Evolutionary conservation across 1,284 basidiomycete species (phyloP), one percentile per base, ranked within the genome.

Genomic region (Ustilago bromivora): DNA sequence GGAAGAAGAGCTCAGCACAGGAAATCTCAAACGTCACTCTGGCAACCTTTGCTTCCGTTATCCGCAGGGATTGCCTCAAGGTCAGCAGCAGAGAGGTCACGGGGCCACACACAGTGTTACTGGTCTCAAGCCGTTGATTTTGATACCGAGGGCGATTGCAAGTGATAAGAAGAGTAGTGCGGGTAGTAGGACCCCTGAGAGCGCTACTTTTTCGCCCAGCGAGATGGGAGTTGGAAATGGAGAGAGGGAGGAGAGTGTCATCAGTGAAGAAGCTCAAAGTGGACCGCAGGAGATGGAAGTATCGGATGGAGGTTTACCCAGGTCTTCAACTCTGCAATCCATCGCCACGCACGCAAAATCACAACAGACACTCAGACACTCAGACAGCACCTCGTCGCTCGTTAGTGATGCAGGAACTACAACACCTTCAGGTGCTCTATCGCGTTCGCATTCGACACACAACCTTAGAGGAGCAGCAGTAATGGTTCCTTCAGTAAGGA

Each of bases 401-500:
- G 17, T 57, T 23, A 55, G 52, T 38, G 43, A 56, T 38, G 54
- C 64, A 12, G 32, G 35, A 15, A 40, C 49, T n/a, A 61, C 59
- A 10, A 52, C 55, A 2, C 10, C 61, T 0, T 6, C 43, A 12
- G 53, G 43, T 7, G 57, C 57, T 0, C 47, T 76, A 2, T 71
- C 66, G 15, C 65, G 76, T 35, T 76, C 75, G 19, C 68, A 76
- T 17, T 75, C 66, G 28, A 70, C 71, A 10, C 78, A 80, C 62
- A 78, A 78, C 23, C 65, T 80, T 5, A 72, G 80, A 11, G 80
- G 72, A 0, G 54, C 73, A 12, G 56, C 76, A 6, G 59, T 82
- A 11, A 70, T 83, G 41, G 77, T 82, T 15, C 82, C 82, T 8
- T 81, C 79, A 46, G 82, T 84, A 9, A 68, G 82, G 19, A 82